Conservation (phyloP, 352 stramenopile genomes). For the Saprolegnia parasitica region DNA sequence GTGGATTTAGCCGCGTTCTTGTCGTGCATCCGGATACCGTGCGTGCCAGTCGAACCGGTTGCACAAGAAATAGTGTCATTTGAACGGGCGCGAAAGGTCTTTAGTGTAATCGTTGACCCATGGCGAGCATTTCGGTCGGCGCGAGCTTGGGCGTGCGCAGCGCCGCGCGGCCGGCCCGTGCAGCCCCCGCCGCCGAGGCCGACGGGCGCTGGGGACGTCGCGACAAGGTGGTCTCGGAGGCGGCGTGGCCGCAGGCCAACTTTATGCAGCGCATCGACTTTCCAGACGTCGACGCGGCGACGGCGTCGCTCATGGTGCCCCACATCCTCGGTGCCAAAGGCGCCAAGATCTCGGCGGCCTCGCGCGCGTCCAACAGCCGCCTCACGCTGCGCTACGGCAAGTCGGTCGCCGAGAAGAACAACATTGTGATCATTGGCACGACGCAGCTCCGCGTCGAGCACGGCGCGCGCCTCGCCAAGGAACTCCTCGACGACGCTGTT, state of each 20-base stretch:
- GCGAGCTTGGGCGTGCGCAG: neutral
- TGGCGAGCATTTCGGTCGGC: constrained; percentile 24
- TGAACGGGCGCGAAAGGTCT: too few relatives aligned
- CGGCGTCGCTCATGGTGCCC: constrained; percentile 3
- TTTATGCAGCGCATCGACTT: constrained; percentile 24
- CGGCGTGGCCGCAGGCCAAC: neutral
- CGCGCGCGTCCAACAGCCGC: constrained; percentile 3
- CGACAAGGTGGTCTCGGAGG: neutral
- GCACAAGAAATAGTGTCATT: too few relatives aligned
- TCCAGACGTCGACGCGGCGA: constrained; percentile 3
- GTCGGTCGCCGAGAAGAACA: neutral
- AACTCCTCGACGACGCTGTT: constrained; percentile 13
- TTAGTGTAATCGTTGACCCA: neutral
- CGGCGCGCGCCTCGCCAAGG: constrained; percentile 12
- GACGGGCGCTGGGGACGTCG: neutral
- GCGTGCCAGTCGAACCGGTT: too few relatives aligned
- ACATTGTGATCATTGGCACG: constrained; percentile 5
- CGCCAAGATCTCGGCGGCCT: constrained; percentile 20
- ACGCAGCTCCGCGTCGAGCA: constrained; percentile 15
- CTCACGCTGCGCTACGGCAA: constrained; percentile 13
- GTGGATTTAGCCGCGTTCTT: neutral
- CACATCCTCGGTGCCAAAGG: constrained; percentile 11
- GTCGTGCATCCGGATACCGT: neutral
- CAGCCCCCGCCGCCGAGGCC: too few relatives aligned
- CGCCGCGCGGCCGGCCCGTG: too few relatives aligned